Conservation (phyloP, 2,329 filamentous ascomycete genomes). For the Colletotrichum plurivorum region DNA sequence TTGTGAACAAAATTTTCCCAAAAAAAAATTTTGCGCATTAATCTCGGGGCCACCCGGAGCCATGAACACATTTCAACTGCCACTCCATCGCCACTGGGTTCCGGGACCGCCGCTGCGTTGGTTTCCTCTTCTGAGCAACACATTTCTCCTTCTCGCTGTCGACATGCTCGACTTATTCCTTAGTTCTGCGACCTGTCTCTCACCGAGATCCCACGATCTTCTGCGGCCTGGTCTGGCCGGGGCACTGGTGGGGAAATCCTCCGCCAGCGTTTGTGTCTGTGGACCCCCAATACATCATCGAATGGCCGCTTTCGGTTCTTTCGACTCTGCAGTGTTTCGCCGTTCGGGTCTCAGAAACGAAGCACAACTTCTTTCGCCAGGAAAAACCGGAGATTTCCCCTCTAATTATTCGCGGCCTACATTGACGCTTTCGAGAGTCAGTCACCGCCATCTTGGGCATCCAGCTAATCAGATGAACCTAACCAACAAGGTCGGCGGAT, state of each 20-base stretch:
- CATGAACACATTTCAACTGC: background rate
- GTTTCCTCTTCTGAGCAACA: too few relatives aligned
- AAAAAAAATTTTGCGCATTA: background rate
- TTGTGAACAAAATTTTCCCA: background rate
- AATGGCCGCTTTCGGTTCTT: background rate
- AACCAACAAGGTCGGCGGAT: too few relatives aligned
- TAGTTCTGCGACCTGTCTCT: background rate
- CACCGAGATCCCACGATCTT: background rate
- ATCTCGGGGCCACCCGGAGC: background rate
- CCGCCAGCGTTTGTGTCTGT: conserved; percentile 16
- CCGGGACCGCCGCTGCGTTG: too few relatives aligned
- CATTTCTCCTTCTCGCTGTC: too few relatives aligned
- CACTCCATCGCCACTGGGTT: background rate
- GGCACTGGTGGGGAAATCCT: conserved; percentile 10
- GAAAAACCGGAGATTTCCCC: too few relatives aligned
- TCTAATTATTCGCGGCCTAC: too few relatives aligned
- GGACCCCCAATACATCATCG: conserved; percentile 25
- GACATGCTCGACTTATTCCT: too few relatives aligned
- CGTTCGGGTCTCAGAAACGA: background rate
- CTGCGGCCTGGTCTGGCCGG: conserved; percentile 2
- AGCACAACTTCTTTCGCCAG: too few relatives aligned
- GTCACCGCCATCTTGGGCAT: too few relatives aligned
- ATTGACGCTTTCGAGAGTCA: too few relatives aligned
- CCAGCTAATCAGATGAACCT: too few relatives aligned
- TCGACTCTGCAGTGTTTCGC: background rate